phyloP scores from a whole-genome alignment of 371 early-diverging fungal genomes.

The Nosema granulosis region DNA sequence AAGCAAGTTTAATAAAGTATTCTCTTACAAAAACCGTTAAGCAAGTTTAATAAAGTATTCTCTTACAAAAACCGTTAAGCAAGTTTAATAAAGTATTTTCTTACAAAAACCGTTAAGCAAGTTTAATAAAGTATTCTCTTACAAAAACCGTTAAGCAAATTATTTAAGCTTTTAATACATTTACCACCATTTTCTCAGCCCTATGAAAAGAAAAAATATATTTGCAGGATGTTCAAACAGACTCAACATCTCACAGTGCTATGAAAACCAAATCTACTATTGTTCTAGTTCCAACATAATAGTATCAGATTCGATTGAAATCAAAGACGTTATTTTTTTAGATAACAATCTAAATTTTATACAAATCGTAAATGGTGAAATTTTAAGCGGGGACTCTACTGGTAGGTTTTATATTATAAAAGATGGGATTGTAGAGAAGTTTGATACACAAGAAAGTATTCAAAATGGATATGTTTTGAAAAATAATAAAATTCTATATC shows the following conservation, averaged over 20 bases:
- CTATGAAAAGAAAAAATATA: background rate
- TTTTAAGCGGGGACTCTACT: background rate
- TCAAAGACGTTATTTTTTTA: background rate
- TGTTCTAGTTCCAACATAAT: slow-evolving; percentile 13
- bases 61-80: too few species aligned
- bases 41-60: too few species aligned
- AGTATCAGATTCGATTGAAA: background rate
- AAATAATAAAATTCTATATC: background rate
- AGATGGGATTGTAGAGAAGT: background rate
- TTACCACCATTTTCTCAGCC: background rate
- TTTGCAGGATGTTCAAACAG: slow-evolving; percentile 1
- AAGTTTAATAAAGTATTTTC: too few species aligned
- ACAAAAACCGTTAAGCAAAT: background rate
- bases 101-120: too few species aligned
- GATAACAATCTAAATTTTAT: slow-evolving; percentile 16
- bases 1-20: too few species aligned
- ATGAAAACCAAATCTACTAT: background rate
- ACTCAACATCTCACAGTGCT: background rate
- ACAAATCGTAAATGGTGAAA: background rate
- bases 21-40: too few species aligned
- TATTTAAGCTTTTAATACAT: background rate
- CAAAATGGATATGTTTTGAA: background rate
- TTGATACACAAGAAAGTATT: background rate
- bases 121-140: background rate
- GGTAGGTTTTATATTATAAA: slow-evolving; percentile 4